A percentile compares a stretch with the other conserved stretches of the same genome.
Evolutionary conservation across 2,329 filamentous ascomycete genomes (phyloP).

Genomic region (Venturia carpophila): DNA sequence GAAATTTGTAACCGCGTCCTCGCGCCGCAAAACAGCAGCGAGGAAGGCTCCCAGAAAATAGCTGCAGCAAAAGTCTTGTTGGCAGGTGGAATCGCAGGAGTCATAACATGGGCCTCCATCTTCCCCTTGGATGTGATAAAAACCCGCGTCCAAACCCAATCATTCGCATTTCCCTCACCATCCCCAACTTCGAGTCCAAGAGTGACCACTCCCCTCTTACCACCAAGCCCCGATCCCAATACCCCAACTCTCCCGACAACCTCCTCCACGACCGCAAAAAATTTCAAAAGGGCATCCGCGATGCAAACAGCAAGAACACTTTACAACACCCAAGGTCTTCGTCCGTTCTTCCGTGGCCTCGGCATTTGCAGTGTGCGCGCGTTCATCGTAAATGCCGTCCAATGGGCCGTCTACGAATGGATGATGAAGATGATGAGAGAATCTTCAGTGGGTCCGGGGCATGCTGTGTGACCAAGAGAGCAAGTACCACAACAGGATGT

Average conservation of each 20-base stretch:
- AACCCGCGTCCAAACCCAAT: slow-evolving; percentile 68
- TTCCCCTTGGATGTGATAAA: slow-evolving; percentile 92
- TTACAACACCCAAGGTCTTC: slow-evolving; percentile 62
- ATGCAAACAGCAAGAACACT: slow-evolving; percentile 57
- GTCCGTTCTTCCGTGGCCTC: slow-evolving; percentile 75
- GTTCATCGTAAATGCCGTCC: slow-evolving; percentile 88
- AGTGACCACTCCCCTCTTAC: not conserved
- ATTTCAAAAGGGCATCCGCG: slow-evolving; percentile 41
- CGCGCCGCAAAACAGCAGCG: slow-evolving; percentile 31
- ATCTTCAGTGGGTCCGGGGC: not conserved
- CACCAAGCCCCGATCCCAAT: no score
- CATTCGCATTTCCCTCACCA: slow-evolving; percentile 9
- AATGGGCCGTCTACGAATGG: slow-evolving; percentile 89
- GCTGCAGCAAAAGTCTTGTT: slow-evolving; percentile 56
- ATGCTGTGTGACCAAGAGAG: not conserved
- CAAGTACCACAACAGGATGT: no score
- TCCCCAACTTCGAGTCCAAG: not conserved
- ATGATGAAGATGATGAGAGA: slow-evolving; percentile 50
- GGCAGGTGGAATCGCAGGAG: slow-evolving; percentile 79
- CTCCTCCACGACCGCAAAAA: slow-evolving; percentile 21
- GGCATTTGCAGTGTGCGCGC: slow-evolving; percentile 76
- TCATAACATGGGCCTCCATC: slow-evolving; percentile 81
- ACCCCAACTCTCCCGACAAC: no score
- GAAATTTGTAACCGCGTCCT: slow-evolving; percentile 61
- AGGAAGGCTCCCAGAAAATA: slow-evolving; percentile 38